phyloP scores from a whole-genome alignment of 1,284 basidiomycete species.

The Cutaneotrichosporon mucoides region DNA sequence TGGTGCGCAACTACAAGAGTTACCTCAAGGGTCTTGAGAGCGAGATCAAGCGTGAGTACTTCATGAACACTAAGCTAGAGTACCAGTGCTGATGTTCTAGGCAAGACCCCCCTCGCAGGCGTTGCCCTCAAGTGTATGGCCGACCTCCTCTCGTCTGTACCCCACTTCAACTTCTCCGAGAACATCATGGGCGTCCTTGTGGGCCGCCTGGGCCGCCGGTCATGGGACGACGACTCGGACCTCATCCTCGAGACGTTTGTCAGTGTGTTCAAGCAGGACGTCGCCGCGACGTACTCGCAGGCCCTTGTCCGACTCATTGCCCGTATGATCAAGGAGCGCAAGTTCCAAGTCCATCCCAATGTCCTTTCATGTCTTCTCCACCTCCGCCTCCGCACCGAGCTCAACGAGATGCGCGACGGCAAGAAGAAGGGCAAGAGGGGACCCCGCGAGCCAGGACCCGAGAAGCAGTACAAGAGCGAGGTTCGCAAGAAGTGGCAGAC shows the following conservation, averaged over 20 bases:
- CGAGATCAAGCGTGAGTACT: conserved; percentile 72
- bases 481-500: conserved; percentile 66
- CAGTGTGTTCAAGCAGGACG: conserved; percentile 73
- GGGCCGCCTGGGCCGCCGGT: conserved; percentile 72
- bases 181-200: conserved; percentile 90
- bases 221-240: conserved; percentile 84
- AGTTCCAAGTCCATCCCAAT: conserved; percentile 83
- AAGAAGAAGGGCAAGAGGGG: conserved; percentile 55
- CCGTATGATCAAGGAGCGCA: conserved; percentile 92
- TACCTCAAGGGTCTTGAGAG: conserved; percentile 80
- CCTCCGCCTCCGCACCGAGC: conserved; percentile 82
- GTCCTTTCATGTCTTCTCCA: conserved; percentile 81
- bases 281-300: conserved; percentile 72
- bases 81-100: conserved; percentile 51
- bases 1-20: conserved; percentile 81
- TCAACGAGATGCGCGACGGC: conserved; percentile 54
- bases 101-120: conserved; percentile 65
- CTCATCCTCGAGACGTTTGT: conserved; percentile 76
- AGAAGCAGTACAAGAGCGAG: conserved; percentile 60
- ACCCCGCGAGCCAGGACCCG: conserved; percentile 57
- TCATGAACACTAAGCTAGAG: not conserved
- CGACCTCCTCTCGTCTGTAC: conserved; percentile 71
- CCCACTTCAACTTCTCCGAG: conserved; percentile 95
- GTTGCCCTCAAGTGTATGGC: conserved; percentile 80
- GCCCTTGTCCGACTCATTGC: conserved; percentile 88